Evolutionary conservation across 2,329 filamentous ascomycete genomes (phyloP), one percentile per base, ranked within the genome.

Genomic region (Exophiala viscosa): DNA sequence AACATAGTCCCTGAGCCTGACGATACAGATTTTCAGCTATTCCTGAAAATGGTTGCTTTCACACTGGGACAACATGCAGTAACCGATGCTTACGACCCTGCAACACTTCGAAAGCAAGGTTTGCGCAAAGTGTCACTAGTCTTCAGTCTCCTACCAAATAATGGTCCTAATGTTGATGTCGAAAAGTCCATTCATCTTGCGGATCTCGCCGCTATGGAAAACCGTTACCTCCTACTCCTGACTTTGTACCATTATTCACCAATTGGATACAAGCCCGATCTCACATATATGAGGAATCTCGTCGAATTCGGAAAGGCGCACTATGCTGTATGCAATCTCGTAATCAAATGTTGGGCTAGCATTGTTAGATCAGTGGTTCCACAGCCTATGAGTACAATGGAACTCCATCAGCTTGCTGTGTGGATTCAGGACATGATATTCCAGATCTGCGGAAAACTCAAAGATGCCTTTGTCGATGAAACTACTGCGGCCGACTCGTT

Each of bases 91-190:
- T 34, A 50, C 15, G 39, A 47, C 28, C 20, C 23, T 9, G 45
- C 43, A 34, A 32, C 42, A 34, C 15, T 46, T 23, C 48, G 41
- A 32, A 55, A 45, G 34, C 32, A 49, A 6, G 39, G 32, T 13
- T 18, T 49, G n/a, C 58, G 58, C 33, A 57, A 55, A 33, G 36
- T 44, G 18, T 57, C 54, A 13, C 45, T 60, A 8, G 36, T 60
- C 3, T 60, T 60, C 54, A 56, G 57, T 38, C 36, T 60, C 10
- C 38, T 57, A 13, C 58, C 58, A 13, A 60, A 60, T 35, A 55
- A 55, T 23, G 57, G 50, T 18, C 55, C 47, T 20, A 47, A 52
- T 33, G 28, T 45, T 10, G 42, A 45, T 9, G 44, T 47, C 10
- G 53, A 59, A 28, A 48, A 53, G 28, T 17, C 41, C 9, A 31